Percentiles rank a stretch among this genome's conserved stretches.
Evolutionary conservation across 257 asterid species (phyloP).

Genomic region (Nicotiana obtusifolia): DNA sequence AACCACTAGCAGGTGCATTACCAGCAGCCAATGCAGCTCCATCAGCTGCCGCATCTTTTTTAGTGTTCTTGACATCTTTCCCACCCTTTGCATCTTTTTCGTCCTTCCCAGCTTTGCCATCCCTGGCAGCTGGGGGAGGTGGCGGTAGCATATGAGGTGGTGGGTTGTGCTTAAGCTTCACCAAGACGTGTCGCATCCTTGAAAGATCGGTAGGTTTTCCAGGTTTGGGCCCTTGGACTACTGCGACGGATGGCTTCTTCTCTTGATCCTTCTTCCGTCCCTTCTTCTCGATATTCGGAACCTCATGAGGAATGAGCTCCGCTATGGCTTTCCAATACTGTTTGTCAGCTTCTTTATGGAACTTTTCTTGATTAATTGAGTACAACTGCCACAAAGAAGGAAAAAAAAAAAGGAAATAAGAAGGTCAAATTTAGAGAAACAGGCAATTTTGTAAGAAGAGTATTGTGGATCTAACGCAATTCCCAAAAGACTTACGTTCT

Average conservation of each 20-base stretch:
- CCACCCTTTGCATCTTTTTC: slow-evolving; percentile 33
- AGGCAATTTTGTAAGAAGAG: not conserved
- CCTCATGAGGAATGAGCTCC: slow-evolving; percentile 85
- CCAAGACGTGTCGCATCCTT: slow-evolving; percentile 12
- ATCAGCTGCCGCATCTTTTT: slow-evolving; percentile 33
- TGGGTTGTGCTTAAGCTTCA: slow-evolving; percentile 15
- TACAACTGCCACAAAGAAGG: slow-evolving; percentile 29
- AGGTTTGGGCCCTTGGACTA: slow-evolving; percentile 90
- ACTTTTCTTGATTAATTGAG: slow-evolving; percentile 61
- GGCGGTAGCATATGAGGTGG: slow-evolving; percentile 11
- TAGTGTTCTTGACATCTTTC: slow-evolving; percentile 46
- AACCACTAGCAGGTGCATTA: slow-evolving; percentile 32
- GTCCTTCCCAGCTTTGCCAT: slow-evolving; percentile 17
- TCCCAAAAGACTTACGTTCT: slow-evolving; percentile 40
- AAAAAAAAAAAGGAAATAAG: not conserved
- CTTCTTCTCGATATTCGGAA: slow-evolving; percentile 67
- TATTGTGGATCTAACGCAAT: not conserved
- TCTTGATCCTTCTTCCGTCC: slow-evolving; percentile 81
- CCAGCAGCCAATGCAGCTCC: not conserved
- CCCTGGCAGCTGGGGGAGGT: not conserved
- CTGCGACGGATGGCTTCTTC: slow-evolving; percentile 31
- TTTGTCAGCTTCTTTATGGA: slow-evolving; percentile 89
- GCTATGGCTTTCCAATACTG: slow-evolving; percentile 94
- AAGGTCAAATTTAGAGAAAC: not conserved
- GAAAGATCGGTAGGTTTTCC: slow-evolving; percentile 38